These are phyloP conservation scores for Solanum commersonii DNA, from an alignment of 257 asterid species.

Conservation along the genomic window DNA sequence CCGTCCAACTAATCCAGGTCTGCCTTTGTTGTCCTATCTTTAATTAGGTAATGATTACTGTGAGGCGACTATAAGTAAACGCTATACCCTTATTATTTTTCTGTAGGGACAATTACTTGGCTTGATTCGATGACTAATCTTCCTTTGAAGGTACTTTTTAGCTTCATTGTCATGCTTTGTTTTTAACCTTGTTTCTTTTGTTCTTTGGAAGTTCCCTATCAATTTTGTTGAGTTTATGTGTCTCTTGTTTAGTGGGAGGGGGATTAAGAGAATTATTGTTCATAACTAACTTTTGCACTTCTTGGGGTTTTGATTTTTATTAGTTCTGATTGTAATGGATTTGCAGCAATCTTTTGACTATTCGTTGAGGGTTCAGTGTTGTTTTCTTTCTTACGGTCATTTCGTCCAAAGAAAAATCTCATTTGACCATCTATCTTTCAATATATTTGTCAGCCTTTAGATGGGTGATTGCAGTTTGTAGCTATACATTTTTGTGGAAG, in stretches of 20 bases:
- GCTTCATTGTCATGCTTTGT: not conserved
- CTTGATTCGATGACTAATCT: conserved; percentile 85
- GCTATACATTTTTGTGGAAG: not conserved
- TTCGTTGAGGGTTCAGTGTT: not conserved
- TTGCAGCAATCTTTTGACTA: not conserved
- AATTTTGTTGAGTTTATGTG: not conserved
- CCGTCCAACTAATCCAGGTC: conserved; percentile 93
- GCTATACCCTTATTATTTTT: not conserved
- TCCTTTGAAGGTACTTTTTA: conserved; percentile 57
- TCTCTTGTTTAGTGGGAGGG: not conserved
- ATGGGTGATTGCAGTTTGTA: not conserved
- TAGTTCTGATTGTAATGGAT: not conserved
- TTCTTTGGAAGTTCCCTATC: not conserved
- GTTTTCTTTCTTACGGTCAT: not conserved
- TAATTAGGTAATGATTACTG: not conserved
- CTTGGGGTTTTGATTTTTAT: not conserved
- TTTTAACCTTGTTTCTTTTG: not conserved
- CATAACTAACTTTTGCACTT: not conserved
- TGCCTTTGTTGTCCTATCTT: conserved; percentile 1
- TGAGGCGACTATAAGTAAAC: not conserved
- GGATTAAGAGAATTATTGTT: not conserved
- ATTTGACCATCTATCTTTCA: not conserved
- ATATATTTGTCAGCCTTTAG: not conserved
- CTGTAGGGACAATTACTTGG: conserved; percentile 78
- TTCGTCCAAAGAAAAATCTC: not conserved